These are phyloP conservation scores for Brassica hybrid DNA, from an alignment of 441 rosid species.

Conservation along the genomic window DNA sequence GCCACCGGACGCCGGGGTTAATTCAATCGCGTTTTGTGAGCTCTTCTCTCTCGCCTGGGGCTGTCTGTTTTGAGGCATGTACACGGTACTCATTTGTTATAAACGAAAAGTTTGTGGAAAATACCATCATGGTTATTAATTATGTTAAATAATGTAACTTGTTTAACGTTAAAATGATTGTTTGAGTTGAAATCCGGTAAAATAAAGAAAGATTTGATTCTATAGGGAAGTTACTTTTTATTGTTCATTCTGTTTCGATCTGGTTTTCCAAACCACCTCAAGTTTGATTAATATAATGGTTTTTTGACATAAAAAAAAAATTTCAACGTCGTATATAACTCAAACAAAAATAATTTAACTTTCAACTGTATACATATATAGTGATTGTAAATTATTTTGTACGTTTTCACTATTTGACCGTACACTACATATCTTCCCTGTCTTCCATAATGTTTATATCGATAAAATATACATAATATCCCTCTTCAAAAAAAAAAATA, in stretches of 20 bases:
- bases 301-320: too few species aligned
- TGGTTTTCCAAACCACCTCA: too few species aligned
- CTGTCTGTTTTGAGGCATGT: too few species aligned
- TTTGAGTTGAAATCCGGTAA: slow-evolving; percentile 13
- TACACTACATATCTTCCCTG: slow-evolving; percentile 11
- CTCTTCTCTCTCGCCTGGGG: background rate
- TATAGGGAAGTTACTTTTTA: too few species aligned
- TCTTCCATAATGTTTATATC: slow-evolving; percentile 14
- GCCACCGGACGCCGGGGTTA: background rate
- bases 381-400: slow-evolving; percentile 3
- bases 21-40: too few species aligned
- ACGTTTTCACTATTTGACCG: slow-evolving; percentile 29
- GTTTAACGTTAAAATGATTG: background rate
- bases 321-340: background rate
- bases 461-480: background rate
- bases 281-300: too few species aligned
- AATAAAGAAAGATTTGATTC: slow-evolving; percentile 49
- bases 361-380: background rate
- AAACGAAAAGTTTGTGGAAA: slow-evolving; percentile 22
- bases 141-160: slow-evolving; percentile 15
- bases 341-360: slow-evolving; percentile 16
- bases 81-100: slow-evolving; percentile 4
- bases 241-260: too few species aligned
- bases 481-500: background rate
- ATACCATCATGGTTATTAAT: slow-evolving; percentile 8